These are phyloP conservation scores for Striga asiatica DNA, from an alignment of 257 asterid species.

Conservation along the genomic window DNA sequence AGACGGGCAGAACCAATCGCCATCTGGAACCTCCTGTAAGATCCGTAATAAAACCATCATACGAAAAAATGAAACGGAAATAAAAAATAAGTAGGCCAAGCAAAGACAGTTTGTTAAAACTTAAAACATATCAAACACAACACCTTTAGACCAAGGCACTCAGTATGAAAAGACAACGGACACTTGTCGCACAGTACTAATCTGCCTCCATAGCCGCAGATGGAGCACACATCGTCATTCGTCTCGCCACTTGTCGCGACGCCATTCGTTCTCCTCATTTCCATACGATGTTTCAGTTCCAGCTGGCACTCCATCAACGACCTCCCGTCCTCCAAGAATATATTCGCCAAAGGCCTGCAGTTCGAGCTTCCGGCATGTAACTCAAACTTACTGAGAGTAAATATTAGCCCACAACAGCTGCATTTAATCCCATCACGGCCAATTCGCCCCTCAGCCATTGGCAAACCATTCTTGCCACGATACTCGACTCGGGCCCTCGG, in stretches of 20 bases:
- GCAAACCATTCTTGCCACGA: slow-evolving; percentile 22
- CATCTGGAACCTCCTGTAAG: slow-evolving; percentile 72
- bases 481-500: slow-evolving; percentile 62
- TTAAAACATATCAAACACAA: not conserved
- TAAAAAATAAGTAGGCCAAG: too few relatives aligned
- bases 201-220: slow-evolving; percentile 78
- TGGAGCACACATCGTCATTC: slow-evolving; percentile 72
- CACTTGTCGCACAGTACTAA: slow-evolving; percentile 76
- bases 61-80: too few relatives aligned
- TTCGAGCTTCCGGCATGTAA: slow-evolving; percentile 59
- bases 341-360: slow-evolving; percentile 51
- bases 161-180: slow-evolving; percentile 80
- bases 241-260: not conserved
- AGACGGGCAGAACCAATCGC: slow-evolving; percentile 95
- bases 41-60: slow-evolving; percentile 11
- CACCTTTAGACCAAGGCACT: slow-evolving; percentile 87
- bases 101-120: too few relatives aligned
- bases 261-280: slow-evolving; percentile 1
- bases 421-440: slow-evolving; percentile 84
- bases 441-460: slow-evolving; percentile 51
- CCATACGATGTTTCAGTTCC: slow-evolving; percentile 26
- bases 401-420: slow-evolving; percentile 47
- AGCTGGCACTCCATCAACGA: slow-evolving; percentile 59
- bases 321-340: slow-evolving; percentile 70
- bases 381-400: slow-evolving; percentile 49